phyloP scores from a whole-genome alignment of 1,139 yeast genomes.

The Blastobotrys buckinghamii region DNA sequence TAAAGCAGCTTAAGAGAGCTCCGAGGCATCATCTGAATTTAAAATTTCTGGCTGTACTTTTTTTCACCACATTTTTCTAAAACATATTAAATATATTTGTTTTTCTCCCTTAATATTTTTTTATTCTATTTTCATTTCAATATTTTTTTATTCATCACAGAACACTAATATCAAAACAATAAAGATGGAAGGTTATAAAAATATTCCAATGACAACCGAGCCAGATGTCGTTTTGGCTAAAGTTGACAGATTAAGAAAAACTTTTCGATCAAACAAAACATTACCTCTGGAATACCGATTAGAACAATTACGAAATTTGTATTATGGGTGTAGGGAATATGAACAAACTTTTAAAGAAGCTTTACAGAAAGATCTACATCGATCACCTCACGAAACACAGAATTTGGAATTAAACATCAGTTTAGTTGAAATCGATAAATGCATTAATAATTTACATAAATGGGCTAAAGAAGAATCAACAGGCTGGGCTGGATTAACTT shows the following conservation, averaged over 20 bases:
- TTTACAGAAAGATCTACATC: slow-evolving; percentile 57
- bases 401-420: slow-evolving; percentile 50
- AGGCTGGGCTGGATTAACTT: slow-evolving; percentile 42
- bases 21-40: neutral
- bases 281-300: slow-evolving; percentile 53
- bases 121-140: neutral
- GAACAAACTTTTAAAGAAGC: slow-evolving; percentile 52
- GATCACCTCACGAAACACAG: slow-evolving; percentile 56
- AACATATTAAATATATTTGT: too few species aligned
- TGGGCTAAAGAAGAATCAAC: slow-evolving; percentile 57
- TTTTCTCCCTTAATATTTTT: too few species aligned
- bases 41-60: too few species aligned
- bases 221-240: slow-evolving; percentile 44
- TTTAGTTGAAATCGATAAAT: slow-evolving; percentile 51
- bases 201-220: slow-evolving; percentile 37
- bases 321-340: slow-evolving; percentile 59
- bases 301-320: slow-evolving; percentile 61
- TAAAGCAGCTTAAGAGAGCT: too few species aligned
- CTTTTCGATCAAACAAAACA: slow-evolving; percentile 47
- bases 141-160: neutral
- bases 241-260: slow-evolving; percentile 39
- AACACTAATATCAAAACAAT: too few species aligned
- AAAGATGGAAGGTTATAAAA: slow-evolving; percentile 11
- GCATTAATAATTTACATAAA: slow-evolving; percentile 52
- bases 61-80: too few species aligned